Percentiles rank a stretch among this genome's conserved stretches.
These are phyloP conservation scores for Pelargonium australe DNA, from an alignment of 441 rosid genomes.

Conservation along the genomic window DNA sequence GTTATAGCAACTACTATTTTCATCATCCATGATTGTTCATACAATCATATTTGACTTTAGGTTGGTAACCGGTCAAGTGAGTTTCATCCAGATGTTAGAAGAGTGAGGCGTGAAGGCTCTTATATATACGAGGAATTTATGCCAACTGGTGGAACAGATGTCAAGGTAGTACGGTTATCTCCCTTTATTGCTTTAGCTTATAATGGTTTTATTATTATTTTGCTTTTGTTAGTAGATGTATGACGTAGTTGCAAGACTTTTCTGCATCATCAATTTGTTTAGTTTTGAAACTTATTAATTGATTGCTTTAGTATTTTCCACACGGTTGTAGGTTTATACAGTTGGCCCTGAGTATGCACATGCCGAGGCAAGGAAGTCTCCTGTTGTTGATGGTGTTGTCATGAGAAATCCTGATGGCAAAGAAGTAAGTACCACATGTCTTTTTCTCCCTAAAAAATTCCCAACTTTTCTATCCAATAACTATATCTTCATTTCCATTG, in stretches of 20 bases:
- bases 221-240: neutral
- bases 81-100: conserved; percentile 95
- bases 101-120: conserved; percentile 97
- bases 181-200: neutral
- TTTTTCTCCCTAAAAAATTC: neutral
- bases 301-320: conserved; percentile 20
- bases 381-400: conserved; percentile 99
- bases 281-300: conserved; percentile 8
- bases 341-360: conserved; percentile 99
- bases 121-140: conserved; percentile 99
- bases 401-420: conserved; percentile 99
- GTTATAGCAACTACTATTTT: neutral
- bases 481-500: neutral
- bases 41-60: conserved; percentile 30
- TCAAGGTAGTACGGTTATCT: conserved; percentile 51
- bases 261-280: neutral
- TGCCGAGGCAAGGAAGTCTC: conserved; percentile 99
- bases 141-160: conserved; percentile 99
- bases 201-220: neutral
- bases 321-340: conserved; percentile 73
- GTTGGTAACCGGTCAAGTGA: conserved; percentile 98
- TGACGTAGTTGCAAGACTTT: conserved; percentile 2
- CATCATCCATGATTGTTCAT: neutral
- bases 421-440: conserved; percentile 58
- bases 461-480: neutral